These are phyloP conservation scores for Choanephora cucurbitarum DNA, from an alignment of 371 early-diverging fungal species.

Conservation along the genomic window DNA sequence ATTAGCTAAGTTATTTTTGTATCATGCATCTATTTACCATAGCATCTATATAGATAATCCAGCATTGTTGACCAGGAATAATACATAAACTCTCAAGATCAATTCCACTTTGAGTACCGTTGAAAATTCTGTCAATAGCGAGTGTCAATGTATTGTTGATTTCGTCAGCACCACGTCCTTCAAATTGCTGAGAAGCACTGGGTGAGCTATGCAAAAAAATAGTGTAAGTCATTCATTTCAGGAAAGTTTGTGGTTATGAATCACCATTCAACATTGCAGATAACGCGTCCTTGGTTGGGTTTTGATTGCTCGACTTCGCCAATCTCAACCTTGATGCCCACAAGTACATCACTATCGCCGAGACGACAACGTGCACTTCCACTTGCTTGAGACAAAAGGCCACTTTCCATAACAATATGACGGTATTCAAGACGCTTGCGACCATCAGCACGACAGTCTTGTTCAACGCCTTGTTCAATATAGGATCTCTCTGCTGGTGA, in stretches of 20 bases:
- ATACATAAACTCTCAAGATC: constrained; percentile 86
- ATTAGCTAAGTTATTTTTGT: constrained; percentile 18
- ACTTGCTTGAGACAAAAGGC: constrained; percentile 84
- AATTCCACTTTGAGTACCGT: constrained; percentile 81
- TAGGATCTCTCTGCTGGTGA: constrained; percentile 84
- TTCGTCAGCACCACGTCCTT: constrained; percentile 81
- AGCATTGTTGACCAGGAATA: constrained; percentile 87
- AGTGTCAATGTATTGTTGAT: constrained; percentile 82
- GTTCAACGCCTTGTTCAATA: constrained; percentile 81
- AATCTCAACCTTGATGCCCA: constrained; percentile 92
- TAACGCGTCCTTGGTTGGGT: constrained; percentile 66
- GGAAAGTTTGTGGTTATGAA: not conserved
- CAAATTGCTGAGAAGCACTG: constrained; percentile 80
- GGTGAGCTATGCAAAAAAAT: constrained; percentile 55
- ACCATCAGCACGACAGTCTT: constrained; percentile 87
- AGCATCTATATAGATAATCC: constrained; percentile 91
- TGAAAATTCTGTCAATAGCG: constrained; percentile 76
- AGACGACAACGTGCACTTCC: constrained; percentile 83
- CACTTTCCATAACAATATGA: constrained; percentile 74
- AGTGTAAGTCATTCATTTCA: not conserved
- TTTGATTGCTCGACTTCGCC: constrained; percentile 65
- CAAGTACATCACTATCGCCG: constrained; percentile 86
- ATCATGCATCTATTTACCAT: constrained; percentile 54
- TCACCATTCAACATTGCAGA: constrained; percentile 89
- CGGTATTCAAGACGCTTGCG: constrained; percentile 80